These are phyloP conservation scores for Epichloe bromicola DNA, from an alignment of 2,329 filamentous ascomycete genomes.

Conservation along the genomic window DNA sequence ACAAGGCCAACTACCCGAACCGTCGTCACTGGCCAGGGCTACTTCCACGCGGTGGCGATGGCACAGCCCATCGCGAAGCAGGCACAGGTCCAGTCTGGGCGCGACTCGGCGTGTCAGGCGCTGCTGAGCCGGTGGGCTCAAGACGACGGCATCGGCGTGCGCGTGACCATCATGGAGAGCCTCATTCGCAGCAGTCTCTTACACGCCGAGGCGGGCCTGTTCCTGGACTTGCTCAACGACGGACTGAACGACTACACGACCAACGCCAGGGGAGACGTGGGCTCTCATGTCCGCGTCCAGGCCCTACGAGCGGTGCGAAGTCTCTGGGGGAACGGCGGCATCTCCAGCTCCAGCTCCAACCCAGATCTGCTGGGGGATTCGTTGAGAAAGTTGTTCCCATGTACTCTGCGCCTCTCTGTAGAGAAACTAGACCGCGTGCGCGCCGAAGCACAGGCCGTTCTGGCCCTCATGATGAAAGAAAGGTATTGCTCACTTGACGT, in stretches of 20 bases:
- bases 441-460: conserved; percentile 44
- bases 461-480: conserved; percentile 31
- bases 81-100: conserved; percentile 4
- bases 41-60: conserved; percentile 40
- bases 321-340: conserved; percentile 33
- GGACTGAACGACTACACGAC: conserved; percentile 84
- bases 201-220: conserved; percentile 23
- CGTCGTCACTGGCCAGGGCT: conserved; percentile 31
- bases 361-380: conserved; percentile 16
- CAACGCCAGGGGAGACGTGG: conserved; percentile 78
- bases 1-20: conserved; percentile 19
- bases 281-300: conserved; percentile 71
- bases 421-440: conserved; percentile 89
- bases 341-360: conserved; percentile 4
- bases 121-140: conserved; percentile 39
- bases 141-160: conserved; percentile 37
- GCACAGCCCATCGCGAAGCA: conserved; percentile 29
- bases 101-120: conserved; percentile 28
- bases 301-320: conserved; percentile 64
- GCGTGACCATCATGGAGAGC: conserved; percentile 42
- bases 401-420: conserved; percentile 55
- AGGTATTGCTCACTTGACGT: conserved; percentile 24
- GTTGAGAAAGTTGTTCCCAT: conserved; percentile 30
- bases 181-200: conserved; percentile 35
- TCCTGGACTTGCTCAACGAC: conserved; percentile 35